Evolutionary conservation across 2,329 filamentous ascomycete genomes (phyloP).

Genomic region (Verticillium dahliae): DNA sequence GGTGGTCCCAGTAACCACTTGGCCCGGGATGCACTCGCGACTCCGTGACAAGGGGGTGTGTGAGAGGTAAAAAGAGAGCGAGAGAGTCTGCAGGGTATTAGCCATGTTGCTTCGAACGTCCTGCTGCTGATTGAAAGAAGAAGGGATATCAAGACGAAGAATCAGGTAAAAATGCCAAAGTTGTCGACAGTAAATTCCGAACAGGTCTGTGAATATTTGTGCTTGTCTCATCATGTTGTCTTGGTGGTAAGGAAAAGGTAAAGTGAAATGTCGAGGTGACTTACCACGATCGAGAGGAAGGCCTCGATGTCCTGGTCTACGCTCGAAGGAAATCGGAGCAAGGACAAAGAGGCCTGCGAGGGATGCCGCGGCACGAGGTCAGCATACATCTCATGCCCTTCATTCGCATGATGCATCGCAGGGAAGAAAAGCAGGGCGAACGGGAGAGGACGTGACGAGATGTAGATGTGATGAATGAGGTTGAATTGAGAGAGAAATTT

Average conservation of each 20-base stretch:
- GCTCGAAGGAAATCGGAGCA: background rate
- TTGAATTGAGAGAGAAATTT: background rate
- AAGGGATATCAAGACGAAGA: background rate
- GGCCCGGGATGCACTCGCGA: background rate
- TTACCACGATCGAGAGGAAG: background rate
- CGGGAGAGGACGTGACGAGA: background rate
- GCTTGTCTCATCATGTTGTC: conserved; percentile 20
- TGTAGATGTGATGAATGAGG: background rate
- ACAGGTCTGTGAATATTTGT: conserved; percentile 24
- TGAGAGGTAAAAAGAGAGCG: background rate
- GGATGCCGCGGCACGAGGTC: background rate
- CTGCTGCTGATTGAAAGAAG: background rate
- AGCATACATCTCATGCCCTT: background rate
- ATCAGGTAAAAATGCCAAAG: conserved; percentile 15
- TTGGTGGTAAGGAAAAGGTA: background rate
- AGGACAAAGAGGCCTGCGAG: background rate
- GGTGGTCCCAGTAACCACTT: background rate
- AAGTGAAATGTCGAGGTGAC: background rate
- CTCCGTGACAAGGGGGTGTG: background rate
- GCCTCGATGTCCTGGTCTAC: background rate
- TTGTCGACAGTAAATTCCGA: conserved; percentile 24
- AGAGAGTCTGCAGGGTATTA: background rate
- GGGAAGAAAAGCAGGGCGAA: no score
- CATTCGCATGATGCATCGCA: no score
- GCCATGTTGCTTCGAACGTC: background rate